Conservation (phyloP, 768 basidiomycete species). For the Steccherinum ochraceum region DNA sequence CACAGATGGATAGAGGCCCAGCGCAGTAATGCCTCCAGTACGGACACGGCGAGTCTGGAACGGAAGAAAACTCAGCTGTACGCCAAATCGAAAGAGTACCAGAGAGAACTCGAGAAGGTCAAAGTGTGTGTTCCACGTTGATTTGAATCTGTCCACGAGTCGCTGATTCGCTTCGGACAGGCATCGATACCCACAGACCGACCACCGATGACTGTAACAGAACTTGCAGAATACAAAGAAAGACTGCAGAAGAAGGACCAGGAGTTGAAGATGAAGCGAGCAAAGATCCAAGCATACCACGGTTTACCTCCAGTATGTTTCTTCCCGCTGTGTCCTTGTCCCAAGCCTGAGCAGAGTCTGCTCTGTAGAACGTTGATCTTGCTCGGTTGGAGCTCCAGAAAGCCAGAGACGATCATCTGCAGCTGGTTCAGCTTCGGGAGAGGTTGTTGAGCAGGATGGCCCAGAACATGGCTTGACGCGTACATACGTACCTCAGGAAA, state of each 20-base stretch:
- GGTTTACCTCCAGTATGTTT: slow-evolving; percentile 43
- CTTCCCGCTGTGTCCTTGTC: too few relatives aligned
- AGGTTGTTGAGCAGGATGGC: slow-evolving; percentile 41
- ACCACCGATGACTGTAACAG: slow-evolving; percentile 29
- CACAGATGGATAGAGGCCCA: too few relatives aligned
- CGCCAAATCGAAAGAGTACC: slow-evolving; percentile 43
- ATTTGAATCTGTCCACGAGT: too few relatives aligned
- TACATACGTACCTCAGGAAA: too few relatives aligned
- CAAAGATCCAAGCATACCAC: slow-evolving; percentile 40
- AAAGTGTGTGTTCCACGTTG: slow-evolving; percentile 25
- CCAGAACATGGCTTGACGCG: slow-evolving; percentile 26
- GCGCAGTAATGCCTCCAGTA: slow-evolving; percentile 15
- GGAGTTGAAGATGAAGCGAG: slow-evolving; percentile 36
- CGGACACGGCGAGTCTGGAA: slow-evolving; percentile 28
- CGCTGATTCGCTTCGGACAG: too few relatives aligned
- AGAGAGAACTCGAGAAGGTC: slow-evolving; percentile 31
- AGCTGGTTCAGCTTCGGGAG: slow-evolving; percentile 41
- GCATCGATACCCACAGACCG: slow-evolving; percentile 24
- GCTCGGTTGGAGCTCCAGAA: slow-evolving; percentile 35
- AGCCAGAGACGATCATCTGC: slow-evolving; percentile 37
- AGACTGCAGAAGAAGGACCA: slow-evolving; percentile 30
- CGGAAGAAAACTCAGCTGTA: slow-evolving; percentile 34
- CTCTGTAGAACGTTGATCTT: slow-evolving; percentile 37
- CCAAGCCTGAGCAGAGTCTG: not conserved
- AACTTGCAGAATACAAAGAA: slow-evolving; percentile 33